These are phyloP conservation scores for Ophiostoma ips DNA, from an alignment of 2,329 filamentous ascomycete species.

Conservation along the genomic window DNA sequence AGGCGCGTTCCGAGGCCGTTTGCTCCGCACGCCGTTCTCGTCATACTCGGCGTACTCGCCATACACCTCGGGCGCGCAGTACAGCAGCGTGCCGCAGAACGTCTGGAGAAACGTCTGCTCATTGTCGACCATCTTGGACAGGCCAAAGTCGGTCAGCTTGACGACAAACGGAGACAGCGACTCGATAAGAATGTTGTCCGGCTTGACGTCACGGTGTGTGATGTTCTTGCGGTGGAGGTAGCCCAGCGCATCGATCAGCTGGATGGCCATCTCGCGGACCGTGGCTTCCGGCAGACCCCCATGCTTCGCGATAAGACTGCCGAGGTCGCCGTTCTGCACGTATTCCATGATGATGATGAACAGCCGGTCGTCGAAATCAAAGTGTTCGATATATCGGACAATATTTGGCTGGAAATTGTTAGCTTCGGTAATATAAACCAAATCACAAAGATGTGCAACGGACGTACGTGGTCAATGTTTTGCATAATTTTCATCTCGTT, in stretches of 20 bases:
- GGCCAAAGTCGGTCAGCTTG: constrained; percentile 90
- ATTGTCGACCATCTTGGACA: constrained; percentile 87
- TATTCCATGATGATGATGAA: constrained; percentile 98
- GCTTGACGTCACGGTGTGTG: constrained; percentile 96
- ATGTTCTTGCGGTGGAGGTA: constrained; percentile 83
- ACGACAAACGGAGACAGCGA: constrained; percentile 60
- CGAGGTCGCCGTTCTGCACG: constrained; percentile 69
- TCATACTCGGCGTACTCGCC: constrained; percentile 57
- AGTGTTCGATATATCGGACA: constrained; percentile 78
- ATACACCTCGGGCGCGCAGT: constrained; percentile 95
- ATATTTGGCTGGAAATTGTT: constrained; percentile 55
- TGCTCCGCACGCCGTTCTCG: constrained; percentile 39
- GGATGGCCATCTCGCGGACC: constrained; percentile 57
- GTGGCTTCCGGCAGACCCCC: constrained; percentile 52
- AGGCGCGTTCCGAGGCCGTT: constrained; percentile 49
- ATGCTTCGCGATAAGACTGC: constrained; percentile 50
- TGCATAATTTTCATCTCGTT: constrained; percentile 98
- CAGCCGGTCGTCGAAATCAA: constrained; percentile 66
- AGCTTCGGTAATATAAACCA: background rate
- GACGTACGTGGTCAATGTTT: constrained; percentile 61
- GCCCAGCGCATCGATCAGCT: constrained; percentile 67
- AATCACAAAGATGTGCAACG: background rate
- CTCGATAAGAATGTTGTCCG: constrained; percentile 86
- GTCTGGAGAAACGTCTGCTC: constrained; percentile 88
- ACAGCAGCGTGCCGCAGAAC: constrained; percentile 89